Percentiles rank a stretch among this genome's conserved stretches.
These are phyloP conservation scores for Apiospora arundinis DNA, from an alignment of 2,329 filamentous ascomycete species.

Conservation along the genomic window DNA sequence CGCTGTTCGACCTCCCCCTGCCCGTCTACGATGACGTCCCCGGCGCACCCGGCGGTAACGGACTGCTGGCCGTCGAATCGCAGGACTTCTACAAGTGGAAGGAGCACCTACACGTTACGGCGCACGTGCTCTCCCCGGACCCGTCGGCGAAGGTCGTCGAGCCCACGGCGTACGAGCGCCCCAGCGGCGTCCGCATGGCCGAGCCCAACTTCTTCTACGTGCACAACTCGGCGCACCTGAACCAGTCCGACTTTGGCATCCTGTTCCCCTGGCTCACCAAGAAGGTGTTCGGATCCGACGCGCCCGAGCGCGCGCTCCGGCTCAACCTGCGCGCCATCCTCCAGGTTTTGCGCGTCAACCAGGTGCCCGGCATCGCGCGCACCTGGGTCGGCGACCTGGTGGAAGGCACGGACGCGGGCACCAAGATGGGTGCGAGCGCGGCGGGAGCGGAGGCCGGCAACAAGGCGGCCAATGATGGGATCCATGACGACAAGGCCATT, in stretches of 20 bases:
- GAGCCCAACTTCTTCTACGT: slow-evolving; percentile 79
- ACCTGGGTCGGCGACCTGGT: slow-evolving; percentile 58
- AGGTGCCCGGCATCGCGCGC: slow-evolving; percentile 51
- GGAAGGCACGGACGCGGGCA: slow-evolving; percentile 52
- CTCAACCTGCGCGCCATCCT: slow-evolving; percentile 65
- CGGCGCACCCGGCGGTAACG: slow-evolving; percentile 55
- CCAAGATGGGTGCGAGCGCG: slow-evolving; percentile 40
- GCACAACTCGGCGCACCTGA: slow-evolving; percentile 76
- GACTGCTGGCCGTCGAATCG: slow-evolving; percentile 74
- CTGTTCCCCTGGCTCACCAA: slow-evolving; percentile 76
- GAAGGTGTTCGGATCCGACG: slow-evolving; percentile 61
- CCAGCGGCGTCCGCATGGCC: slow-evolving; percentile 49
- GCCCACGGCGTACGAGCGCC: slow-evolving; percentile 48
- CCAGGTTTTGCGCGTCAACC: slow-evolving; percentile 60
- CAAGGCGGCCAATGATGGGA: slow-evolving; percentile 32
- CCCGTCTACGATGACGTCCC: slow-evolving; percentile 64
- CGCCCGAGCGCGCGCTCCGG: slow-evolving; percentile 64
- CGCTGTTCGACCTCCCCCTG: slow-evolving; percentile 75
- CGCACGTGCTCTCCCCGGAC: slow-evolving; percentile 66
- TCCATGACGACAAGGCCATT: slow-evolving; percentile 57
- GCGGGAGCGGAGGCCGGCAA: slow-evolving; percentile 30
- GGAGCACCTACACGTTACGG: slow-evolving; percentile 73
- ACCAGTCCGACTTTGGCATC: slow-evolving; percentile 83
- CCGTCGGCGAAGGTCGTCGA: slow-evolving; percentile 52
- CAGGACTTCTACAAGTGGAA: slow-evolving; percentile 82